Evolutionary conservation across 768 basidiomycete genomes (phyloP).

Genomic region (Leucogyrophana mollusca): DNA sequence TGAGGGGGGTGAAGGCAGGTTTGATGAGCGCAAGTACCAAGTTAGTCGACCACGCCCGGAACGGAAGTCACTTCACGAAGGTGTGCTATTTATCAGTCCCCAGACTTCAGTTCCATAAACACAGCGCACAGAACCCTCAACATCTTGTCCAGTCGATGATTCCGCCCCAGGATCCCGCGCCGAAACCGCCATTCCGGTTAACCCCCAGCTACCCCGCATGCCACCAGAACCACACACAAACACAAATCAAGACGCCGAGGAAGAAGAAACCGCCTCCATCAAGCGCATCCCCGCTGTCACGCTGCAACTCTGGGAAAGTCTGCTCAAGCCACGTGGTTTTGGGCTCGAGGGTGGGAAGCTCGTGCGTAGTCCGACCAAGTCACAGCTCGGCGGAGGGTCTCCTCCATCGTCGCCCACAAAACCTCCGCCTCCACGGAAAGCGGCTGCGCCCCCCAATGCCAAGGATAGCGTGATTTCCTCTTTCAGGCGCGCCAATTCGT

Average conservation of each 20-base stretch:
- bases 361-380: slow-evolving; percentile 59
- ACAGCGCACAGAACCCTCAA: slow-evolving; percentile 9
- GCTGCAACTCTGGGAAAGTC: slow-evolving; percentile 67
- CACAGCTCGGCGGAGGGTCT: slow-evolving; percentile 21
- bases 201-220: slow-evolving; percentile 15
- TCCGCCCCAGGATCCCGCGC: slow-evolving; percentile 13
- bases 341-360: slow-evolving; percentile 56
- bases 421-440: slow-evolving; percentile 10
- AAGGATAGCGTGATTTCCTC: slow-evolving; percentile 47
- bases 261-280: slow-evolving; percentile 57
- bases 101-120: not conserved
- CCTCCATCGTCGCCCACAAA: slow-evolving; percentile 15
- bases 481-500: slow-evolving; percentile 65
- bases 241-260: slow-evolving; percentile 28
- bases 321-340: slow-evolving; percentile 68
- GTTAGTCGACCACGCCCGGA: slow-evolving; percentile 61
- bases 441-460: not conserved
- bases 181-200: slow-evolving; percentile 9
- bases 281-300: slow-evolving; percentile 62
- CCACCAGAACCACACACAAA: slow-evolving; percentile 16
- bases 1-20: slow-evolving; percentile 45
- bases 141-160: slow-evolving; percentile 13
- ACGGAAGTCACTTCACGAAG: slow-evolving; percentile 35
- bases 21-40: slow-evolving; percentile 61
- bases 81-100: slow-evolving; percentile 11